These are phyloP conservation scores for Chlamydomonas sp. DNA, from an alignment of 139 green algal genomes.

Conservation along the genomic window DNA sequence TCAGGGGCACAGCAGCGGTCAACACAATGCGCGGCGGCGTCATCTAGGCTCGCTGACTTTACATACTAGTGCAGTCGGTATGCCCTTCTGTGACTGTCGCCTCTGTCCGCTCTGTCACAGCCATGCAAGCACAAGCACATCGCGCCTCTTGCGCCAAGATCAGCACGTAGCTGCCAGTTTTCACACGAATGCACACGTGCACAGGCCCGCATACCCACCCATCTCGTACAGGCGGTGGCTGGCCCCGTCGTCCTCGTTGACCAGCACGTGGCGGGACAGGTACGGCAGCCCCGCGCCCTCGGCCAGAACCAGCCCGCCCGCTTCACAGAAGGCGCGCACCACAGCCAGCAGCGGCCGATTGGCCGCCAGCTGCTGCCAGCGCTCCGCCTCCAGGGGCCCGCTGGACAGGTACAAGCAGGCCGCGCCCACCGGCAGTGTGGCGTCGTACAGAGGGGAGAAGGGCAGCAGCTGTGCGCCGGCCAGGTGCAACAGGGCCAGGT, in stretches of 20 bases:
- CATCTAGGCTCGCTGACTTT: no score
- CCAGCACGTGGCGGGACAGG: constrained; percentile 65
- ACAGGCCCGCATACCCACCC: constrained; percentile 31
- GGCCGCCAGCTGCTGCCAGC: constrained; percentile 63
- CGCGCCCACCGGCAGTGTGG: constrained; percentile 73
- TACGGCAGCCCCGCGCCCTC: constrained; percentile 93
- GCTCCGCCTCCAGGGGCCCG: constrained; percentile 35
- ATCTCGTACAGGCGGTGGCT: constrained; percentile 32
- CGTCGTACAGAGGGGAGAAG: constrained; percentile 92
- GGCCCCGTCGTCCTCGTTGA: constrained; percentile 13
- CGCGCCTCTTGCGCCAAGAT: no score
- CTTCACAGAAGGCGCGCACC: constrained; percentile 82
- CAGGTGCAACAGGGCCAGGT: constrained; percentile 68
- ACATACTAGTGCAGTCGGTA: no score
- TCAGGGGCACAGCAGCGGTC: neutral
- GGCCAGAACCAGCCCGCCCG: constrained; percentile 89
- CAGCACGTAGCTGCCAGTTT: no score
- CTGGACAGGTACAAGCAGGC: constrained; percentile 88
- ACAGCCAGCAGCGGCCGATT: constrained; percentile 73
- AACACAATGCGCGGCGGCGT: neutral
- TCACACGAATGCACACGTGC: neutral
- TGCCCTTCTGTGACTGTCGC: no score
- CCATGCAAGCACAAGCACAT: no score
- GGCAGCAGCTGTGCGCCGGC: constrained; percentile 86
- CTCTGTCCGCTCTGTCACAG: no score